Base-by-base conservation (phyloP, 441 rosid species). In the Flueggea neowawraea region DNA sequence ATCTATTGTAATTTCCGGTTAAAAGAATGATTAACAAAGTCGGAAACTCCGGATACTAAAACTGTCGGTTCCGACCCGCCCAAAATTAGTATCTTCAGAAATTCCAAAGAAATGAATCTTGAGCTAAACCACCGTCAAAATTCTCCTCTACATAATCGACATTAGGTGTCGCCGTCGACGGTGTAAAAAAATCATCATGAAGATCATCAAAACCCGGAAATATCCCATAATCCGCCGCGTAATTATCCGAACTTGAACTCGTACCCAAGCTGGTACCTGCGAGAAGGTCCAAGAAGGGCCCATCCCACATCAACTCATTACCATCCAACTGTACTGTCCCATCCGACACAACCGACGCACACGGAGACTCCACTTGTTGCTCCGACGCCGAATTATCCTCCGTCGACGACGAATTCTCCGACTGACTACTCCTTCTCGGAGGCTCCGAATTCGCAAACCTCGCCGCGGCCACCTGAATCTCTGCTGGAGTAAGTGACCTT, bases 381-480 rank as follows among this genome's bases (percentile, higher is more conserved):
- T 67, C 81, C 2, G 77, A 66, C 12, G 15, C 31, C 10, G 73
- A 60, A 0, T 51, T 58, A 36, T 36, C 41, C 9, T 64, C 55
- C 54, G 39, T 32, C 12, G 31, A 53, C 17, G 45, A 65, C 9
- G 41, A 5, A 9, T 66, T 54, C 32, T 65, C 81, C 56, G 74
- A 60, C 16, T 12, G 12, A 14, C 0, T 6, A 62, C n/a, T 14
- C 16, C 49, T 2, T 8, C 15, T 11, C 7, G 63, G 54, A 5
- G 73, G 71, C 47, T 59, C 80, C 22, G 77, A 73, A 22, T 82
- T 84, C 15, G 96, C 97, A 54, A 81, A 82, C 54, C 68, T 69
- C 0, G 87, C 84, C 0, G 96, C 95, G 0, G 76, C 85, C 1
- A 60, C 78, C 59, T 85, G 85, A 16, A 92, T 92, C 73, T 92